Base-by-base conservation (phyloP, 2,329 filamentous ascomycete genomes). In the Macroventuria anomochaeta region DNA sequence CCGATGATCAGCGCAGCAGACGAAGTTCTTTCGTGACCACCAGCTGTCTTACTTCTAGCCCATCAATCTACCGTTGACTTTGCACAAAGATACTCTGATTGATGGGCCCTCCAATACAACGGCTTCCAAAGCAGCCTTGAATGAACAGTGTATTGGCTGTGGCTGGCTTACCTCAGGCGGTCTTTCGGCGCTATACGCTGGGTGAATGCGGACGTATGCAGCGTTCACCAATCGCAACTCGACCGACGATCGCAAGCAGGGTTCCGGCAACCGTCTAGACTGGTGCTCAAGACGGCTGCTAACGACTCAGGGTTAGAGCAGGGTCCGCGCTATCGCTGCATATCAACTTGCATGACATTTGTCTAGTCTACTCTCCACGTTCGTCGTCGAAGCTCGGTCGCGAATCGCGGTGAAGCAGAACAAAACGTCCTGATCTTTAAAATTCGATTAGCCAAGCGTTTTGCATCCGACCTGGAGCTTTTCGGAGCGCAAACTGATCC, bases 271-370 rank as follows among this genome's bases (percentile, higher is more conserved):
- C 29, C 32, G 17, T 39, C 36, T 21, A 40, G 41, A 40, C 41
- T 34, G 17, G 34, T 28, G 40, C 41, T 32, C 13, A 6, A 33
- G 48, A 38, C 43, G 37, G 42, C 31, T 42, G 43, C 50, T 53
- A 48, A 48, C 50, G 50, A 26, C 11, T 42, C 37, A 28, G 43
- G 38, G 43, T 53, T 53, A 48, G 41, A 33, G 40, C 38, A 40
- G 34, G 41, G 29, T 46, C 33, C 12, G 21, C 41, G 28, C 50
- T 48, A 47, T 42, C 32, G 32, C 50, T 53, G 50, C 50, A 53
- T 26, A 48, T 53, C 50, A 53, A 53, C 43, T 34, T 54, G 44
- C 51, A 48, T 38, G 46, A 38, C 50, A 37, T 47, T 40, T 15
- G 31, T 33, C 49, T 46, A 46, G 37, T 25, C 7, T 36, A n/a